These are phyloP conservation scores for Pythium phragmiticola DNA, from an alignment of 352 stramenopile species.

Conservation along the genomic window DNA sequence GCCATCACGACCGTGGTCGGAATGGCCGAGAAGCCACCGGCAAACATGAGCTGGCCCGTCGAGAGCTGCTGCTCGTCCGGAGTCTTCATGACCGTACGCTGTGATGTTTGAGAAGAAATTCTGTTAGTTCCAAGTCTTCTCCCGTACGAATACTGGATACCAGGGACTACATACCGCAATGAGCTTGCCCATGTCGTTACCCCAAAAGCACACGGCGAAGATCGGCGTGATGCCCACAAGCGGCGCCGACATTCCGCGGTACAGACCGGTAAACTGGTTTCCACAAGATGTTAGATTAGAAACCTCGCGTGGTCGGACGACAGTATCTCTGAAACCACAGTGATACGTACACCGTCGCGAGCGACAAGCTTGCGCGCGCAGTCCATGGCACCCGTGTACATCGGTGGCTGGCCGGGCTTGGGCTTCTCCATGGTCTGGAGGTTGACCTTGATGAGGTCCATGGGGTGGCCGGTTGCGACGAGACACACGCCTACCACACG, in stretches of 20 bases:
- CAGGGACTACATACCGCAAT: conserved; percentile 62
- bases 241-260: conserved; percentile 95
- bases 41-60: conserved; percentile 88
- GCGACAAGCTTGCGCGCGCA: conserved; percentile 92
- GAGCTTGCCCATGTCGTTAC: conserved; percentile 95
- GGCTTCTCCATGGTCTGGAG: conserved; percentile 88
- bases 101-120: background rate
- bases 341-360: conserved; percentile 85
- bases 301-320: too few species aligned
- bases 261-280: conserved; percentile 75
- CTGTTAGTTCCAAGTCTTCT: background rate
- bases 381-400: conserved; percentile 87
- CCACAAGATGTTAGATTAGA: too few species aligned
- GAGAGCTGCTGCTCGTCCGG: conserved; percentile 60
- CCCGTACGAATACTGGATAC: background rate
- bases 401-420: conserved; percentile 53
- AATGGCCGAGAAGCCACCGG: conserved; percentile 88
- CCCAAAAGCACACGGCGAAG: conserved; percentile 97
- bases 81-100: conserved; percentile 67
- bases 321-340: too few species aligned
- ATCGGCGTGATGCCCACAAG: conserved; percentile 95
- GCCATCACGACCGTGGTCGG: conserved; percentile 92
- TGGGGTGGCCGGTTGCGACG: conserved; percentile 91
- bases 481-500: conserved; percentile 75
- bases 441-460: conserved; percentile 96